Evolutionary conservation across 495 filamentous ascomycete genomes (phyloP), one percentile per base, ranked within the genome.

Genomic region (Neurospora pannonica): DNA sequence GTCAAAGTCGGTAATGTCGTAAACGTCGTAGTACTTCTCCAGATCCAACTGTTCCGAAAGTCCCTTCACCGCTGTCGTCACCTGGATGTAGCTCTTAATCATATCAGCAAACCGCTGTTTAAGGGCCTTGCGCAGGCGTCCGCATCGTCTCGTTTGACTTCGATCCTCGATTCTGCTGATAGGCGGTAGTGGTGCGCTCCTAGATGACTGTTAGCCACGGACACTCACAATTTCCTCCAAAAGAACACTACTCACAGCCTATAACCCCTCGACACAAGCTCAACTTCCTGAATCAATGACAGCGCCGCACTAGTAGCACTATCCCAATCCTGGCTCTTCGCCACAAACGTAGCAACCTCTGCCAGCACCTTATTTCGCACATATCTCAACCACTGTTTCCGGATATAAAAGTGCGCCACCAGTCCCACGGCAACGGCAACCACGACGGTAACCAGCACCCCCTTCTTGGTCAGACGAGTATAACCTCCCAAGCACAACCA

Each of bases 221-320:
- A 5, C 2, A 71, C 37, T 15, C 2, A 34, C 6, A 8, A 0
- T 19, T 19, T 9, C 13, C 5, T 73, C 2, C 37, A 28, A 75
- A 71, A 40, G 67, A 38, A 10, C 21, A 38, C 5, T n/a, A 80
- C 90, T 85, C 83, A 95, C 93, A 99, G 89, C 81, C 93, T 88
- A 81, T 98, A 99, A 70, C 96, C 96, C 77, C 95, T 89, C 46
- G 95, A 95, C 15, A 98, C 95, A 70, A 98, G 86, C 82, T 98
- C 96, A 24, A 98, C 95, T 81, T 99, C 96, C 83, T 98, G 95
- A 74, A 99, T 92, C 71, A 98, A 88, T 39, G 91, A 91, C 39
- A 99, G 85, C 3, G 94, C 92, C 36, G 94, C 90, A 71, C 91
- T 91, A 40, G 89, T 91, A 38, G 92, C 91, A 38, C 91, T 89